These are phyloP conservation scores for Citrus inodora DNA, from an alignment of 345 rosid genomes.

Conservation along the genomic window DNA sequence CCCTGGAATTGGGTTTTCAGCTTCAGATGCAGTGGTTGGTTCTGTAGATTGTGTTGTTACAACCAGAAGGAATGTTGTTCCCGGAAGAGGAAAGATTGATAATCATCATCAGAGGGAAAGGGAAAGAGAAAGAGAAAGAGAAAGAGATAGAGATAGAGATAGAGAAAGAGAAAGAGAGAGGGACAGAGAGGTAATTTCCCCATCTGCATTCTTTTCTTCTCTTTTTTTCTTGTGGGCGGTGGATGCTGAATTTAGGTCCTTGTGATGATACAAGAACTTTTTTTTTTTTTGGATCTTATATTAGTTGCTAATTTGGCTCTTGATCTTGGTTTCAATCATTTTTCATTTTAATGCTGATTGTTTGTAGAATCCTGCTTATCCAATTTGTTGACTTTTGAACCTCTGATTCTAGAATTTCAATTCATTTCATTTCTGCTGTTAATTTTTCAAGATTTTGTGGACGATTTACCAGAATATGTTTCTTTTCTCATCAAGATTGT, in stretches of 20 bases:
- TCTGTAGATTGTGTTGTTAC: conserved; percentile 59
- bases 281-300: not conserved
- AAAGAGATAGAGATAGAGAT: not conserved
- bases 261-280: not conserved
- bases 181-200: conserved; percentile 31
- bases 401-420: not conserved
- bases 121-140: conserved; percentile 15
- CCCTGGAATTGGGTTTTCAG: conserved; percentile 80
- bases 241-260: not conserved
- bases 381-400: not conserved
- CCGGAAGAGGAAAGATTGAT: conserved; percentile 67
- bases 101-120: conserved; percentile 16
- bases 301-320: not conserved
- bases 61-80: conserved; percentile 41
- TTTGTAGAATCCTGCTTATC: not conserved
- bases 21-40: conserved; percentile 76
- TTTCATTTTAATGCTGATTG: not conserved
- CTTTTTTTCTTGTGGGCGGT: not conserved
- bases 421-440: not conserved
- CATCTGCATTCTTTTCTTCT: not conserved
- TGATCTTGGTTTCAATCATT: conserved; percentile 1
- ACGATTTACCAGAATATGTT: not conserved
- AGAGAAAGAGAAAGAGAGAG: not conserved
- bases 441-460: not conserved
- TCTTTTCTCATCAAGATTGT: not conserved